These are phyloP conservation scores for Prinsepia uniflora DNA, from an alignment of 306 rosid genomes.

Conservation along the genomic window DNA sequence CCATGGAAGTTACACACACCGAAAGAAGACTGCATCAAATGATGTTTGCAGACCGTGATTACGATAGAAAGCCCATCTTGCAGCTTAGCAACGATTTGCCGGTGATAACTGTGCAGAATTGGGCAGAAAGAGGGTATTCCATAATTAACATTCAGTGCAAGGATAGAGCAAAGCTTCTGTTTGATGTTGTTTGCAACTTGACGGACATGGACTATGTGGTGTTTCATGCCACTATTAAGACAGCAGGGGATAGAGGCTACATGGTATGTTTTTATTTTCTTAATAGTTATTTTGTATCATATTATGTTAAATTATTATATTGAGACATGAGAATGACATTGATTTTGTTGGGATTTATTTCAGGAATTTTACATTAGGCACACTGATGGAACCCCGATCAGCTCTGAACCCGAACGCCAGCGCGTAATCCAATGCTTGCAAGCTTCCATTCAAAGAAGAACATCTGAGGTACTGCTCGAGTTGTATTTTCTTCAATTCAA, in stretches of 20 bases:
- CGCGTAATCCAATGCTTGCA: conserved; percentile 82
- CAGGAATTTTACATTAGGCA: conserved; percentile 93
- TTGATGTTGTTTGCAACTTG: conserved; percentile 79
- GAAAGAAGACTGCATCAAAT: conserved; percentile 95
- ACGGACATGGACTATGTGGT: conserved; percentile 94
- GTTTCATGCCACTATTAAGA: conserved; percentile 78
- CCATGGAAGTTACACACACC: conserved; percentile 57
- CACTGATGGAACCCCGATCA: conserved; percentile 88
- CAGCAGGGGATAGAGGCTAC: conserved; percentile 49
- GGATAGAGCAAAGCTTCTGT: conserved; percentile 73
- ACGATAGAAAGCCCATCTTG: conserved; percentile 63
- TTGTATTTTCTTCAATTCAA: not conserved
- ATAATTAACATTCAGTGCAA: conserved; percentile 84
- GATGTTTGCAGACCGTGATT: conserved; percentile 91
- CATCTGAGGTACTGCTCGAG: conserved; percentile 58
- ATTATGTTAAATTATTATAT: conserved; percentile 5
- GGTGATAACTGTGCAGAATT: conserved; percentile 67
- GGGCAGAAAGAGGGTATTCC: conserved; percentile 79
- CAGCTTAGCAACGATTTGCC: conserved; percentile 40
- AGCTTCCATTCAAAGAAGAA: conserved; percentile 83
- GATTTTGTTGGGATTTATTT: not conserved
- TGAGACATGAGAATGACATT: not conserved
- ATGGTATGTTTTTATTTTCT: conserved; percentile 45
- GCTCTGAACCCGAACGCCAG: conserved; percentile 86
- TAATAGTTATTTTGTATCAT: not conserved